Base-by-base conservation (phyloP, 495 filamentous ascomycete genomes). In the Tuber borchii region DNA sequence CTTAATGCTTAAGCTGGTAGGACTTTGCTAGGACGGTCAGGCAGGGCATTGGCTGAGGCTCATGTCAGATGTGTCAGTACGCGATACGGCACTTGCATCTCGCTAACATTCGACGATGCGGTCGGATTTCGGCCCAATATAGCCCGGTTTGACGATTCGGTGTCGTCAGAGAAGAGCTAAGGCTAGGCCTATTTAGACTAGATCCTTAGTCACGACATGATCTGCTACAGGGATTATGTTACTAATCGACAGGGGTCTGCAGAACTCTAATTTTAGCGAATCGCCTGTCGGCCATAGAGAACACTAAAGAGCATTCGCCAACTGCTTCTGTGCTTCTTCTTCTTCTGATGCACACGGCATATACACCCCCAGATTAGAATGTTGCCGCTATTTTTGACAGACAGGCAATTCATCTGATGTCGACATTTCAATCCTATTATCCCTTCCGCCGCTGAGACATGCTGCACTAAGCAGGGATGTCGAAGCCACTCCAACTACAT, bases 151-250 rank as follows among this genome's bases (percentile, higher is more conserved):
- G 56, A 26, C 26, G 3, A 34, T 34, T 5, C 26, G 14, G 26
- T 9, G 51, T 31, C 26, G 26, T 31, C 51, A 61, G 51, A 61
- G n/a, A 46, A n/a, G n/a, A 10, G 22, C 22, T 2, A 61, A 61
- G 26, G 14, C 56, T 34, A 17, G 31, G 26, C 56, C 26, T 65
- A 8, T 65, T 19, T 19, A 65, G 26, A 4, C 14, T 34, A 65
- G 56, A 34, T 3, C 34, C 0, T 65, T 65, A 61, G 51, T 61
- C 14, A 65, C 26, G 14, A 65, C 78, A 74, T 37, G 78, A 79
- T 79, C 77, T 79, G n/a, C 78, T 26, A 72, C 78, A 79, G 46
- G 78, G 77, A 76, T 79, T 8, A 31, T 43, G 39, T 79, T 73
- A 79, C 73, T 79, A 79, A 79, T 79, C 16, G 31, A 39, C 76